These are phyloP conservation scores for Cinnamomum micranthum DNA, from an alignment of 164 flowering plant genomes.

Conservation along the genomic window DNA sequence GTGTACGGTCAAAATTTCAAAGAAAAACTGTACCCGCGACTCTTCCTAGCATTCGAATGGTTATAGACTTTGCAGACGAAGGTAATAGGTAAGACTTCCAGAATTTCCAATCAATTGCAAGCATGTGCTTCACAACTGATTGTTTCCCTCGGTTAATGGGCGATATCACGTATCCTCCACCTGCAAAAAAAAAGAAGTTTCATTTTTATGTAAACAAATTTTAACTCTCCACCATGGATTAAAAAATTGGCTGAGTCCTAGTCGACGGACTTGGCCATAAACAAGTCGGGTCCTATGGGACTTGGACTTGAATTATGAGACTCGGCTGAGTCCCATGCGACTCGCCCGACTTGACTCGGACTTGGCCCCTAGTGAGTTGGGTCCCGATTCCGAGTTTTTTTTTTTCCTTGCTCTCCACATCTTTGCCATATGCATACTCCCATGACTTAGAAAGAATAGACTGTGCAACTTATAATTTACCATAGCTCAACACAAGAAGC, in stretches of 20 bases:
- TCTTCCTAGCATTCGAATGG: constrained; percentile 76
- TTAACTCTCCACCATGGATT: too few species aligned
- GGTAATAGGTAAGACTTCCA: constrained; percentile 66
- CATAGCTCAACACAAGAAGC: neutral
- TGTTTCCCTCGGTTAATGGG: constrained; percentile 66
- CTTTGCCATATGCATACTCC: neutral
- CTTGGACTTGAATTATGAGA: too few species aligned
- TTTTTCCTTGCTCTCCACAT: neutral
- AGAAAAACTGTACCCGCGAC: constrained; percentile 55
- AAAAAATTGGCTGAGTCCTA: too few species aligned
- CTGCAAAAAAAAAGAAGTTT: constrained; percentile 32
- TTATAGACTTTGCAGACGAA: constrained; percentile 54
- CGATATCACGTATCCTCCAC: constrained; percentile 89
- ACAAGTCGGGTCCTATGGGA: too few species aligned
- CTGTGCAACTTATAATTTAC: neutral
- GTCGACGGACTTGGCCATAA: too few species aligned
- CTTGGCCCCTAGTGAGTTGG: too few species aligned
- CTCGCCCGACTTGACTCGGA: too few species aligned
- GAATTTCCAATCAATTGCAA: constrained; percentile 85
- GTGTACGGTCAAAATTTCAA: too few species aligned
- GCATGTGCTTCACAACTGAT: constrained; percentile 91
- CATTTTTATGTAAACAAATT: neutral
- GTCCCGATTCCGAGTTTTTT: too few species aligned
- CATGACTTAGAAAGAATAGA: neutral
- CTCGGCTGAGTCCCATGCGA: too few species aligned